phyloP scores from a whole-genome alignment of 2,329 filamentous ascomycete species.

The Drechslera avenae region DNA sequence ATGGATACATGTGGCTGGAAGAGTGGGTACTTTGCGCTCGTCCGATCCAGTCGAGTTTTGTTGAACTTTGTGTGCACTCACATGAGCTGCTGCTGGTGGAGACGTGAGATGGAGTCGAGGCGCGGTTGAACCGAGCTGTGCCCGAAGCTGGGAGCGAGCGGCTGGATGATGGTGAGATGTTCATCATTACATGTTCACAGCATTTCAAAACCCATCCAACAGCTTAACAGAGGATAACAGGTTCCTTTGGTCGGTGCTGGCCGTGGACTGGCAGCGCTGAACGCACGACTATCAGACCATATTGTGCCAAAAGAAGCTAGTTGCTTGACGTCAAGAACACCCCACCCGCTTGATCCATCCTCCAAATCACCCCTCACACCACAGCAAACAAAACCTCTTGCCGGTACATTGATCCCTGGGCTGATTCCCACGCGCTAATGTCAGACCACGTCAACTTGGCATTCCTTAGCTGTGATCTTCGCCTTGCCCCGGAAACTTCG shows the following conservation, averaged over 20 bases:
- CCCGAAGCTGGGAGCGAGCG: background rate
- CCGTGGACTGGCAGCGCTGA: constrained; percentile 12
- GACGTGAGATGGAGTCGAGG: constrained; percentile 1
- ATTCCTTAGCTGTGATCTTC: constrained; percentile 10
- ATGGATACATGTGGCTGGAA: constrained; percentile 16
- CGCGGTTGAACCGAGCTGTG: constrained; percentile 3
- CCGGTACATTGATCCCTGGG: constrained; percentile 14
- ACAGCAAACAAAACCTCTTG: constrained; percentile 13
- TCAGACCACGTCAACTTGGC: constrained; percentile 21
- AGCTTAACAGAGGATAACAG: background rate
- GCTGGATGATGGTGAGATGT: background rate
- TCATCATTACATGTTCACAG: background rate
- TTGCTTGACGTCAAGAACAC: constrained; percentile 24
- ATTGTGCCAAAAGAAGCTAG: constrained; percentile 20
- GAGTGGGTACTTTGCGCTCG: constrained; percentile 26
- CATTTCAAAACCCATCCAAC: background rate
- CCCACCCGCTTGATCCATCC: constrained; percentile 17
- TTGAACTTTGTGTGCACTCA: constrained; percentile 17
- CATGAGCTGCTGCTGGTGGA: constrained; percentile 15
- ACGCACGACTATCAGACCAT: constrained; percentile 32
- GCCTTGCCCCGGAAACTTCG: constrained; percentile 8
- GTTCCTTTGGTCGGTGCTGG: background rate
- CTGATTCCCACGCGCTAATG: constrained; percentile 21
- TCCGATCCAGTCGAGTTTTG: constrained; percentile 23
- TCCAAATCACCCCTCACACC: constrained; percentile 32